Conservation (phyloP, 2,329 filamentous ascomycete genomes). For the Colletotrichum magnum region DNA sequence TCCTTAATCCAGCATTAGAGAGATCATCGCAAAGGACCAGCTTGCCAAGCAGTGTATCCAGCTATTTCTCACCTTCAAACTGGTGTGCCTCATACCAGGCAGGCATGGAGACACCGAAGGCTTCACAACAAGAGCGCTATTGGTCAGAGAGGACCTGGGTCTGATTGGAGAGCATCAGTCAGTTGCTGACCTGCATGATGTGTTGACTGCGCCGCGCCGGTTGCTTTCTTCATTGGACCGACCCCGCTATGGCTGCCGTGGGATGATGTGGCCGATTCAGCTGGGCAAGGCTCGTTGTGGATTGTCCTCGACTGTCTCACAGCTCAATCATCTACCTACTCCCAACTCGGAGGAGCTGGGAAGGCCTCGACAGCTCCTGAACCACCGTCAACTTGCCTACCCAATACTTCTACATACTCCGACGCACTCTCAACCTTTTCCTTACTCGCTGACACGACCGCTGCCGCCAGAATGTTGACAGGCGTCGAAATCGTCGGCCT, state of each 20-base stretch:
- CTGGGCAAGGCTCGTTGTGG: neutral
- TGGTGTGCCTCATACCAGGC: too few relatives aligned
- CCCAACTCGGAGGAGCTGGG: neutral
- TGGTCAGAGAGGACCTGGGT: too few relatives aligned
- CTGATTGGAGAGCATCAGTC: too few relatives aligned
- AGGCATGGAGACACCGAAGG: too few relatives aligned
- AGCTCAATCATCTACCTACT: neutral
- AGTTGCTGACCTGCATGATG: neutral
- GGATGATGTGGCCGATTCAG: neutral
- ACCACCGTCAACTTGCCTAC: neutral
- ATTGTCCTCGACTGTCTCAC: neutral
- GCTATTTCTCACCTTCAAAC: too few relatives aligned
- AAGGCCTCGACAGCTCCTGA: neutral
- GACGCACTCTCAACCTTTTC: neutral
- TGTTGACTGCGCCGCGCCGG: neutral
- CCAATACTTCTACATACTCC: neutral
- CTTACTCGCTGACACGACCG: neutral
- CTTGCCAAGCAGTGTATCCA: too few relatives aligned
- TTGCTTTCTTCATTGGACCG: neutral
- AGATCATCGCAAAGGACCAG: too few relatives aligned
- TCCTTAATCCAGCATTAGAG: too few relatives aligned
- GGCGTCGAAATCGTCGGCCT: slow-evolving; percentile 24
- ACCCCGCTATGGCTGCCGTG: too few relatives aligned
- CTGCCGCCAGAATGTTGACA: neutral
- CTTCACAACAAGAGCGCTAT: too few relatives aligned